phyloP scores from a whole-genome alignment of 1,284 basidiomycete genomes.

The Marasmius sp. region DNA sequence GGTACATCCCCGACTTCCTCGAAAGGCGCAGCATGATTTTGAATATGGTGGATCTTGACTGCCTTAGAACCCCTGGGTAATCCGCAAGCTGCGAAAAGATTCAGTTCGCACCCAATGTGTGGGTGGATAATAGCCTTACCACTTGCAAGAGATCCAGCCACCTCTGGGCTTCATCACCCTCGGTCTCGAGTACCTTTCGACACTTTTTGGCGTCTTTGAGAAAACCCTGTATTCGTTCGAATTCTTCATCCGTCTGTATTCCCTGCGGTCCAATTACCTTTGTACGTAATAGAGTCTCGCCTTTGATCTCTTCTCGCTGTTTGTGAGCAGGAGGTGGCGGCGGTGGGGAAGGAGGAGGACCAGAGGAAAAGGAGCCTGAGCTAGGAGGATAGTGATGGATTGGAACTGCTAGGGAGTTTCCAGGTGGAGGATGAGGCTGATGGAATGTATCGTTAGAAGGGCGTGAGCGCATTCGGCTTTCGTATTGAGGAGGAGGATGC shows the following conservation, averaged over 20 bases:
- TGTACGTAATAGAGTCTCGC: not conserved
- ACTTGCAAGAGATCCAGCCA: not conserved
- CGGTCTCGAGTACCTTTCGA: not conserved
- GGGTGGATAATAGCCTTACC: too few species aligned
- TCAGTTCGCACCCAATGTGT: too few species aligned
- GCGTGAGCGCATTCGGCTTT: not conserved
- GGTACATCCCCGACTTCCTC: not conserved
- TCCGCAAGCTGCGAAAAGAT: not conserved
- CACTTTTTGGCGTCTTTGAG: not conserved
- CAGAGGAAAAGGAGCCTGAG: not conserved
- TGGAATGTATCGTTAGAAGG: not conserved
- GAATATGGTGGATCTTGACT: not conserved
- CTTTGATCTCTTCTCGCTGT: constrained; percentile 31
- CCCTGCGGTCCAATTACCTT: not conserved
- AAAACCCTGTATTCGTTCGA: not conserved
- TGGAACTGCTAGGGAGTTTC: not conserved
- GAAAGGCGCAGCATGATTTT: constrained; percentile 1
- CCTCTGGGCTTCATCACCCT: not conserved
- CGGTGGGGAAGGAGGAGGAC: constrained; percentile 64
- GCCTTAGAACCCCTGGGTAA: not conserved
- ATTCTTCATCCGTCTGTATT: not conserved
- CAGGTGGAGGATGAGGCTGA: not conserved
- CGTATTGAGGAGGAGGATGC: not conserved
- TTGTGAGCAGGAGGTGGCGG: too few species aligned
- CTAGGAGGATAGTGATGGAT: not conserved